These are phyloP conservation scores for Gamarada debralockiae DNA, from an alignment of 495 filamentous ascomycete species.

Conservation along the genomic window DNA sequence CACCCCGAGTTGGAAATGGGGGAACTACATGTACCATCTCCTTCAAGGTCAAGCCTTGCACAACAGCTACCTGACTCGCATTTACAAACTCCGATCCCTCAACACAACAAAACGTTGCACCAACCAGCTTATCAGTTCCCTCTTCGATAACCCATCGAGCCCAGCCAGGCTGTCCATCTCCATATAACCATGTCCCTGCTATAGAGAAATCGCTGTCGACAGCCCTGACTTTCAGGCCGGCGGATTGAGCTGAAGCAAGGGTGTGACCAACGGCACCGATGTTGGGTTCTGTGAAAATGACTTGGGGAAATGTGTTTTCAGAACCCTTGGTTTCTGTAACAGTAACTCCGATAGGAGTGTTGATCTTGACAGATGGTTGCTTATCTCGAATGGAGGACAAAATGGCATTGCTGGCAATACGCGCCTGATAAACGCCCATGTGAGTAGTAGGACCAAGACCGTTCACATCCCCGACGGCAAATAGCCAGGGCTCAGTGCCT, in stretches of 20 bases:
- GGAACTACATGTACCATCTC: too few species aligned
- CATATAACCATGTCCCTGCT: too few species aligned
- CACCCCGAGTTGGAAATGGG: too few species aligned
- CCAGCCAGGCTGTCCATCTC: slow-evolving; percentile 16
- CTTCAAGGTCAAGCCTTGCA: too few species aligned
- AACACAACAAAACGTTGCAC: too few species aligned
- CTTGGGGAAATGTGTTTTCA: too few species aligned
- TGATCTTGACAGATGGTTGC: background rate
- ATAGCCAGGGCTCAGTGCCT: slow-evolving; percentile 22
- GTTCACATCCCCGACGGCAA: slow-evolving; percentile 24
- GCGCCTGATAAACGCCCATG: slow-evolving; percentile 21
- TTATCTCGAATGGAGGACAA: background rate
- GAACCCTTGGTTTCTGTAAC: too few species aligned
- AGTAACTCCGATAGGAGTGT: slow-evolving; percentile 2
- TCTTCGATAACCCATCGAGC: too few species aligned
- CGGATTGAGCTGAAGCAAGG: background rate
- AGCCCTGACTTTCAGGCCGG: slow-evolving; percentile 1
- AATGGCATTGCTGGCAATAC: slow-evolving; percentile 22
- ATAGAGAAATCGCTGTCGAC: too few species aligned
- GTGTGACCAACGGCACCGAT: slow-evolving; percentile 13
- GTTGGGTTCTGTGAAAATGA: slow-evolving; percentile 18
- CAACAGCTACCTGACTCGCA: too few species aligned
- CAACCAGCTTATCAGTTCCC: too few species aligned
- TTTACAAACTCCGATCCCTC: too few species aligned
- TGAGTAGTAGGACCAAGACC: slow-evolving; percentile 19